Base-by-base conservation (phyloP, 2,329 filamentous ascomycete genomes). In the Trichoderma asperellum region DNA sequence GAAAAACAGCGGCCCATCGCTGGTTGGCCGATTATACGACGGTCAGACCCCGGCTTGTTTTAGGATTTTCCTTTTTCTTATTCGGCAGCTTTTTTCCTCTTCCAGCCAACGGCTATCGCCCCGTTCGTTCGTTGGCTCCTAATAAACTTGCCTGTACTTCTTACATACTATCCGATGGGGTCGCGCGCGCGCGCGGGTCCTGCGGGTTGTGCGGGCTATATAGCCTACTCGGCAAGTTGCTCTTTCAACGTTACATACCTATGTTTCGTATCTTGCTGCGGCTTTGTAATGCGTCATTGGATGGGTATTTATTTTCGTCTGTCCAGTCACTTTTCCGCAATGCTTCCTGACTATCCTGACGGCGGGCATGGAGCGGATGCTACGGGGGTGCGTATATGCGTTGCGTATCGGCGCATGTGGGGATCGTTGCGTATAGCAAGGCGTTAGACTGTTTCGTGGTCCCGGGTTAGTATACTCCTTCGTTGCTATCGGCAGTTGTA, bases 81-180 rank as follows among this genome's bases (percentile, higher is more conserved):
- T 55, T 29, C 24, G 60, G 60, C 49, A 40, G 49, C 34, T 64
- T 37, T 32, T 64, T 64, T 55, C 47, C 47, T 37, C 32, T 40
- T 63, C 29, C 14, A 40, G 47, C 32, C 21, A 43, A 24, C 61
- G 61, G 61, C 61, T 64, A 16, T 40, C 49, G 61, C 21, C 14
- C 32, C 24, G 24, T 24, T 40, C 61, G 27, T 43, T 43, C 16
- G 40, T 40, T 40, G 40, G 16, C 14, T 40, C 37, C 37, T 43
- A 43, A 43, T 43, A 6, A 7, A 18, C 16, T 43, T 10, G 40
- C 6, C 14, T 18, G 24, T 24, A 24, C 24, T 24, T 24, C 3
- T 24, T 3, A 24, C 24, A 24, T n/a, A 43, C 61, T 29, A 53
- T 53, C 35, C 61, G 34, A 64, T 64, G 58, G 49, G 24, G 24